Conservation (phyloP, 179 eudicot species). For the Camellia oleifera region DNA sequence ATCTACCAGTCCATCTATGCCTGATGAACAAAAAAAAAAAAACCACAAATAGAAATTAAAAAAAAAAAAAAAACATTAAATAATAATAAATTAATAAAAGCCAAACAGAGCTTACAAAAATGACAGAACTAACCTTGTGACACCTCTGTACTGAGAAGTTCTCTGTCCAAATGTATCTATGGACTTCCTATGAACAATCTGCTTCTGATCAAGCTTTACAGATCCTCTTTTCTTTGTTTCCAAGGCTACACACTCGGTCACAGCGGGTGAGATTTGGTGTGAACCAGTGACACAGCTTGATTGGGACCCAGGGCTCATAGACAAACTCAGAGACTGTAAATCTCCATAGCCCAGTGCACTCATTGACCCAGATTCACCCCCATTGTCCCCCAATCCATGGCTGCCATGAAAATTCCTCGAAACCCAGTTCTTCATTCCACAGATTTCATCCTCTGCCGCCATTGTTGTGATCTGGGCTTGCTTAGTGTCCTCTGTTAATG, state of each 20-base stretch:
- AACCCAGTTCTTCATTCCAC: constrained; percentile 35
- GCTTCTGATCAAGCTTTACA: constrained; percentile 50
- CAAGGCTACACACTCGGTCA: constrained; percentile 31
- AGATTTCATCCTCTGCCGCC: constrained; percentile 19
- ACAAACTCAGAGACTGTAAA: constrained; percentile 52
- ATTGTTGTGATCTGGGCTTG: constrained; percentile 20
- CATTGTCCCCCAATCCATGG: constrained; percentile 21
- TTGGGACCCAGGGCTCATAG: constrained; percentile 81
- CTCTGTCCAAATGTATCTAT: constrained; percentile 86
- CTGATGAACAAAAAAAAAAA: constrained; percentile 20
- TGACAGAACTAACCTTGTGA: constrained; percentile 50
- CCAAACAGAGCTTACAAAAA: background rate
- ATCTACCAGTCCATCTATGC: constrained; percentile 82
- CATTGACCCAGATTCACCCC: constrained; percentile 24
- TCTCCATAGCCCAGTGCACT: constrained; percentile 45
- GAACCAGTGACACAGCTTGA: constrained; percentile 68
- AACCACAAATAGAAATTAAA: background rate
- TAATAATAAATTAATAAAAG: background rate
- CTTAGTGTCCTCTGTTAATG: constrained; percentile 7
- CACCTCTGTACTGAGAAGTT: constrained; percentile 89
- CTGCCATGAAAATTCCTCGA: constrained; percentile 23
- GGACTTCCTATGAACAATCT: constrained; percentile 80
- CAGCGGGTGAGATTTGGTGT: constrained; percentile 35
- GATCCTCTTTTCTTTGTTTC: constrained; percentile 64
- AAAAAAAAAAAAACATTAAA: background rate